These are phyloP conservation scores for Jatropha curcas DNA, from an alignment of 345 rosid species.

Conservation along the genomic window DNA sequence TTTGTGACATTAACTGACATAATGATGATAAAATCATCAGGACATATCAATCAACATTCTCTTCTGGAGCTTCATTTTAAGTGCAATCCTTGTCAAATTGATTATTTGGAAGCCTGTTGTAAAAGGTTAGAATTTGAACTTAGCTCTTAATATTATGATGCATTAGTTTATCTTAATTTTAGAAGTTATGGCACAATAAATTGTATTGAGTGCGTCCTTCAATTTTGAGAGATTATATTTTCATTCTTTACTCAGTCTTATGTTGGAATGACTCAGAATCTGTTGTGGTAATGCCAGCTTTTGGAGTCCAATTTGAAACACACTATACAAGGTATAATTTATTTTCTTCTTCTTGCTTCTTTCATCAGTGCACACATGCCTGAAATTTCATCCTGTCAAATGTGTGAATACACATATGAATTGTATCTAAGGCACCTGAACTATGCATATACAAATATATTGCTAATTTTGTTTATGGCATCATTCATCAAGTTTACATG, in stretches of 20 bases:
- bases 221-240: not conserved
- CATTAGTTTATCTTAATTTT: not conserved
- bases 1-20: constrained; percentile 22
- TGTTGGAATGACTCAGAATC: constrained; percentile 58
- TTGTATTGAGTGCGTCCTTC: not conserved
- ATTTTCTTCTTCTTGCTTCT: not conserved
- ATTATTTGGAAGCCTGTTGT: constrained; percentile 47
- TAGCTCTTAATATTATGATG: not conserved
- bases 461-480: not conserved
- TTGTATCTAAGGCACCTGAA: not conserved
- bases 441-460: not conserved
- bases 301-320: constrained; percentile 85
- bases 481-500: not conserved
- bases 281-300: constrained; percentile 69
- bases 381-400: not conserved
- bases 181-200: not conserved
- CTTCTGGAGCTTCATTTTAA: constrained; percentile 50
- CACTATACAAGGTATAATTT: constrained; percentile 57
- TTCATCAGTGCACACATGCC: not conserved
- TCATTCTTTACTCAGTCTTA: constrained; percentile 12
- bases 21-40: constrained; percentile 39
- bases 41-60: constrained; percentile 37
- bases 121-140: constrained; percentile 51
- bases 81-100: constrained; percentile 46
- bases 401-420: not conserved